Conservation (phyloP, 2,329 filamentous ascomycete genomes). For the Alternaria dauci region DNA sequence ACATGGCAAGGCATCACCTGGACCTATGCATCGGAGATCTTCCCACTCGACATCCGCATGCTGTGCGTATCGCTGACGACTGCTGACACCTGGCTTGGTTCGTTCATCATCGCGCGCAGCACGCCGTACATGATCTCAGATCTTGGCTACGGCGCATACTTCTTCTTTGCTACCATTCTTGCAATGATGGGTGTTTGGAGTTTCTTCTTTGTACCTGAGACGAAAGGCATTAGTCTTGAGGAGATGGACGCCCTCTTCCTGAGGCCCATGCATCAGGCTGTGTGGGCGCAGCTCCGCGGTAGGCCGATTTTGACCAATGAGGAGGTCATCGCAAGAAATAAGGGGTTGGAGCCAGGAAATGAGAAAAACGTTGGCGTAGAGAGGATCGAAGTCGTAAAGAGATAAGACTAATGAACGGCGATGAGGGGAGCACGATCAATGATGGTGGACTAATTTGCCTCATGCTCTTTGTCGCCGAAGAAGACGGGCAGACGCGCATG, state of each 20-base stretch:
- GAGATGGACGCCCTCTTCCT: conserved; percentile 46
- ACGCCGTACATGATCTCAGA: conserved; percentile 52
- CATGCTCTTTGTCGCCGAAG: conserved; percentile 2
- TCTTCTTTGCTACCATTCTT: conserved; percentile 49
- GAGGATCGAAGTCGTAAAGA: conserved; percentile 26
- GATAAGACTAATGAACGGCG: conserved; percentile 5
- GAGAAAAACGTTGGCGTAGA: conserved; percentile 34
- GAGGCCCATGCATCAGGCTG: conserved; percentile 39
- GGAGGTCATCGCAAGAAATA: conserved; percentile 24
- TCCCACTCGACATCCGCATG: conserved; percentile 54
- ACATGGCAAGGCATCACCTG: conserved; percentile 55
- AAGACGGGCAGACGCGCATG: background rate
- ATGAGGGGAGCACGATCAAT: background rate
- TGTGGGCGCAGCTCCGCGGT: conserved; percentile 41
- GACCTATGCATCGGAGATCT: conserved; percentile 61
- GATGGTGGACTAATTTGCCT: background rate
- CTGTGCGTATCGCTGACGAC: conserved; percentile 52
- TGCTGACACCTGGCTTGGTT: conserved; percentile 52
- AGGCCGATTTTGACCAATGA: conserved; percentile 29
- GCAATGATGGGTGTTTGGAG: conserved; percentile 43
- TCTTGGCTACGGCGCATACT: conserved; percentile 51
- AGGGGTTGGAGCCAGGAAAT: conserved; percentile 19
- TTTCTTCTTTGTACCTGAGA: conserved; percentile 47
- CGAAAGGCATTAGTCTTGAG: conserved; percentile 43
- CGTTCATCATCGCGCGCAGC: conserved; percentile 52